These are phyloP conservation scores for Kuraishia hungarica DNA, from an alignment of 805 yeast species.

Conservation along the genomic window DNA sequence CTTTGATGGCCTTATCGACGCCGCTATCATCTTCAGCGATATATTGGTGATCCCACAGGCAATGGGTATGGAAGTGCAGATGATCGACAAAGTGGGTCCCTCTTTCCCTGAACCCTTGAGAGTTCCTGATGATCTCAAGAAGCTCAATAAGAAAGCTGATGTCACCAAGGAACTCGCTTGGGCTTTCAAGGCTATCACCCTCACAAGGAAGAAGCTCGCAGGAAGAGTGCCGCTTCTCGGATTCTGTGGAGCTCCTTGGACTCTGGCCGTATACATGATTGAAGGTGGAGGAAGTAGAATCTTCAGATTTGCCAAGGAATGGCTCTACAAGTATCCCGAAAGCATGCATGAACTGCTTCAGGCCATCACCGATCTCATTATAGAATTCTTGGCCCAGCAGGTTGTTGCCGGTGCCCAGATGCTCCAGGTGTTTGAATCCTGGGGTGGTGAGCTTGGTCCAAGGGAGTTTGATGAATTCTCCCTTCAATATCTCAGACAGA, in stretches of 20 bases:
- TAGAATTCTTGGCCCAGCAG: constrained; percentile 90
- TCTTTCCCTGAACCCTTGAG: constrained; percentile 85
- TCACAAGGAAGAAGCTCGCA: constrained; percentile 75
- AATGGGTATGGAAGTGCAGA: constrained; percentile 90
- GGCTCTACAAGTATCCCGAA: constrained; percentile 79
- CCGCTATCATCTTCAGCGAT: constrained; percentile 94
- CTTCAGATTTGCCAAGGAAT: constrained; percentile 84
- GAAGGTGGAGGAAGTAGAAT: constrained; percentile 95
- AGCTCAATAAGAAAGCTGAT: constrained; percentile 56
- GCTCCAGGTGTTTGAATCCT: constrained; percentile 92
- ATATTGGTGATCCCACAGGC: constrained; percentile 97
- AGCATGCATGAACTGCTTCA: constrained; percentile 64
- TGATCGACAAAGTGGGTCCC: constrained; percentile 94
- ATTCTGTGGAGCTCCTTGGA: constrained; percentile 98
- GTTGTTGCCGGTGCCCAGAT: constrained; percentile 98
- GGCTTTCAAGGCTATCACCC: constrained; percentile 91
- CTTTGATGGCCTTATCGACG: constrained; percentile 83
- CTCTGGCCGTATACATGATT: constrained; percentile 90
- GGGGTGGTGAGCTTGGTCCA: constrained; percentile 97
- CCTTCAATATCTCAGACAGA: constrained; percentile 78
- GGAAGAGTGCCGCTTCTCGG: constrained; percentile 95
- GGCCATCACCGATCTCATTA: constrained; percentile 76
- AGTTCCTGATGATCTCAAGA: constrained; percentile 54
- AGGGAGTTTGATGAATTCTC: constrained; percentile 82
- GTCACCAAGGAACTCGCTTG: constrained; percentile 75